A percentile compares a stretch with the other conserved stretches of the same genome.
Conservation (phyloP, 139 green algal species). For the Micractinium sp. region DNA sequence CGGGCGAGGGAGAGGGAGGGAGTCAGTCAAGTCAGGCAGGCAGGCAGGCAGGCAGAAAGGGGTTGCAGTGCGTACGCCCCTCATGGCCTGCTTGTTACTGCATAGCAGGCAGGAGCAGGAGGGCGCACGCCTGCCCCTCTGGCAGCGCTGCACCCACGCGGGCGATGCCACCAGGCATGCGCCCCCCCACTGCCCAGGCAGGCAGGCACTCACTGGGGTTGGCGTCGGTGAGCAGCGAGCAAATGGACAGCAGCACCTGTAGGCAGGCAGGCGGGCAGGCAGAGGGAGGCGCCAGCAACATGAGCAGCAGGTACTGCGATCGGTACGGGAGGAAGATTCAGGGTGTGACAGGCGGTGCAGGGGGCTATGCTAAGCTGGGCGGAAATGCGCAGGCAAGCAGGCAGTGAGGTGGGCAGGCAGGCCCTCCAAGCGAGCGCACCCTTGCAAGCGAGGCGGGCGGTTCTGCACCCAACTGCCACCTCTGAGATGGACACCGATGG, state of each 20-base stretch:
- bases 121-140: too few species aligned
- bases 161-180: too few species aligned
- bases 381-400: too few species aligned
- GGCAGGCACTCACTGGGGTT: conserved; percentile 78
- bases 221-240: conserved; percentile 91
- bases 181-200: not conserved
- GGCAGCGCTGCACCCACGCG: too few species aligned
- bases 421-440: too few species aligned
- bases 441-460: not conserved
- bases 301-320: not conserved
- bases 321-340: too few species aligned
- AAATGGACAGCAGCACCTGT: conserved; percentile 86
- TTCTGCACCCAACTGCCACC: not conserved
- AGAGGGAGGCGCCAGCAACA: conserved; percentile 29
- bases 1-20: not conserved
- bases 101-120: too few species aligned
- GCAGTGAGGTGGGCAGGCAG: too few species aligned
- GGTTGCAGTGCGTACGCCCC: not conserved
- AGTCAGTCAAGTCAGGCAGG: not conserved
- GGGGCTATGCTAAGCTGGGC: too few species aligned
- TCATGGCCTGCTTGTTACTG: too few species aligned
- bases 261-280: not conserved
- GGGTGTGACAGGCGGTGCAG: too few species aligned
- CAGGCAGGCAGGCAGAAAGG: not conserved
- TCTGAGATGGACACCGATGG: too few species aligned